Evolutionary conservation across 805 yeast genomes (phyloP).

Genomic region (Pichia eremophila): DNA sequence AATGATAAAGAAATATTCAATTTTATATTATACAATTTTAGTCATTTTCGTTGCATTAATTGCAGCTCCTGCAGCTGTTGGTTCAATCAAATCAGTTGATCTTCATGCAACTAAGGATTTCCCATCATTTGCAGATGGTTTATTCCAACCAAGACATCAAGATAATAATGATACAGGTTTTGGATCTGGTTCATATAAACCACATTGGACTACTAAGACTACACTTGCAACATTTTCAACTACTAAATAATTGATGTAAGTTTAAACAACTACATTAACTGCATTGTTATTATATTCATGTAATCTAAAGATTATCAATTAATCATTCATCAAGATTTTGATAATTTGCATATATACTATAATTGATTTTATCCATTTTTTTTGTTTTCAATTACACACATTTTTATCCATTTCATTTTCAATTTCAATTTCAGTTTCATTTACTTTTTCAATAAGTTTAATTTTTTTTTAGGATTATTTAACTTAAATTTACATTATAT

Average conservation of each 20-base stretch:
- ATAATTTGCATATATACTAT: neutral
- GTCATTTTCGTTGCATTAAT: constrained; percentile 65
- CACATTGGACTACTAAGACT: constrained; percentile 38
- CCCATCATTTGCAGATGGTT: constrained; percentile 40
- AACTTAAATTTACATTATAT: too few relatives aligned
- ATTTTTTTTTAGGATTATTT: too few relatives aligned
- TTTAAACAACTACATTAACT: neutral
- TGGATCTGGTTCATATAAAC: constrained; percentile 29
- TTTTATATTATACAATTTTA: constrained; percentile 66
- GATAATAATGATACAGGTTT: constrained; percentile 77
- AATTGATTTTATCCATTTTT: neutral
- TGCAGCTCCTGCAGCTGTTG: constrained; percentile 87
- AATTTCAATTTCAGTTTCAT: too few relatives aligned
- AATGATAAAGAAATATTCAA: constrained; percentile 90
- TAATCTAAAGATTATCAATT: neutral
- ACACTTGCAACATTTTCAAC: constrained; percentile 39
- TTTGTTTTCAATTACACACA: neutral
- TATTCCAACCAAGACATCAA: constrained; percentile 83
- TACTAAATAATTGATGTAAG: constrained; percentile 22
- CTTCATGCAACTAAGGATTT: constrained; percentile 26
- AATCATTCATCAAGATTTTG: neutral
- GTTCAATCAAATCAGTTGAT: constrained; percentile 34
- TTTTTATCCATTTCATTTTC: too few relatives aligned
- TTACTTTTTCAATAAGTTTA: too few relatives aligned
- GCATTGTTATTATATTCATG: neutral